Base-by-base conservation (phyloP, 2,329 filamentous ascomycete species). In the Aspergillus versicolor region DNA sequence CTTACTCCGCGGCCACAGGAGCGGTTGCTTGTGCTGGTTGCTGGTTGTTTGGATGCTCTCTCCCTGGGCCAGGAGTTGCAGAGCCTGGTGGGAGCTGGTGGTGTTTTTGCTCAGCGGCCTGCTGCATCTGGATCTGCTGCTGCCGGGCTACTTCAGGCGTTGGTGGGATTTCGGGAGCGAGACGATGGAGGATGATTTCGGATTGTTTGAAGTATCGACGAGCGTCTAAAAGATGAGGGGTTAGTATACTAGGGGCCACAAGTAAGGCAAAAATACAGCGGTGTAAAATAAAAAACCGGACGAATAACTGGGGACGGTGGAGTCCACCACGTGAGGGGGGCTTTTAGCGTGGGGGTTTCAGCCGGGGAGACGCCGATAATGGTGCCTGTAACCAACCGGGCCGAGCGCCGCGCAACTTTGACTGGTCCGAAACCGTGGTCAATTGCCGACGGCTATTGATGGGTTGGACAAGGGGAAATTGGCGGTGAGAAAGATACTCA, bases 181-280 rank as follows among this genome's bases (percentile, higher is more conserved):
- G 94, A 63, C 94, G 88, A 80, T 90, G 97, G 52, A 99, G 87
- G 57, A 97, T 92, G 72, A 99, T 99, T 79, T 99, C 94, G 52
- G 92, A 97, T 76, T 99, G 94, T 77, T 99, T 99, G 80, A 99
- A 99, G 79, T 99, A 99, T 68, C 94, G 87, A 68, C 94, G 87
- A 49, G 94, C 94, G 75, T 99, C 94, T 92, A 45, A 52, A 54
- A 48, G 58, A 32, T 8, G 24, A 4, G 55, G 53, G 58, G 60
- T 62, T 40, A 43, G 45, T 45, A 24, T 15, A 17, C 6, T 41
- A 30, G 21, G 54, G 56, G 12, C 24, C 27, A 30, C 27, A 30
- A 24, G 30, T 11, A 11, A 37, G 41, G 54, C 32, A 56, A 58
- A 60, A 65, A 60, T 62, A 44, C 24, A 44, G 17, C 27, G 6